Conservation (phyloP, 306 rosid genomes). For the Herpetospermum pedunculosum region DNA sequence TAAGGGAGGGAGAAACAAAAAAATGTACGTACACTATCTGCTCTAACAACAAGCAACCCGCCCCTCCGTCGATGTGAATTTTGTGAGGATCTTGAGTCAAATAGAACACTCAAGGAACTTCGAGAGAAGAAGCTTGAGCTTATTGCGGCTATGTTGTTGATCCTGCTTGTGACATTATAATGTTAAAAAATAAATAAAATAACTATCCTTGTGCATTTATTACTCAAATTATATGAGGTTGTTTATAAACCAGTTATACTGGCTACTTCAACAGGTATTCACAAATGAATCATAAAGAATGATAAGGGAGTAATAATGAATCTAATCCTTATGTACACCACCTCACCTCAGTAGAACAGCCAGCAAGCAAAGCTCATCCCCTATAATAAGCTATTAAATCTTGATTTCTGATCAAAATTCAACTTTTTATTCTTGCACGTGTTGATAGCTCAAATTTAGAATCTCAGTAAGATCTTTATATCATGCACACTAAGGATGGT, state of each 20-base stretch:
- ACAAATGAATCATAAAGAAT: background rate
- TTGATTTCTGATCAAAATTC: background rate
- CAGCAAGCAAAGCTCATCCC: background rate
- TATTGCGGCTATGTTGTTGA: slow-evolving; percentile 34
- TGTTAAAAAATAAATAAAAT: background rate
- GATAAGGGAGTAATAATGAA: background rate
- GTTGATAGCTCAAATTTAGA: background rate
- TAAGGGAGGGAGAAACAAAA: background rate
- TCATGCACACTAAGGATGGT: background rate
- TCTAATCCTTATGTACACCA: background rate
- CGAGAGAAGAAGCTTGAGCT: slow-evolving; percentile 51
- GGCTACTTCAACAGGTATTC: background rate
- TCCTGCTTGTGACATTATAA: slow-evolving; percentile 46
- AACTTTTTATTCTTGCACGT: background rate
- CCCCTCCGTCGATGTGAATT: slow-evolving; percentile 43
- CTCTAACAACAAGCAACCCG: slow-evolving; percentile 65
- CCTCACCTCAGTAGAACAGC: background rate
- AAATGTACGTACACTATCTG: slow-evolving; percentile 56
- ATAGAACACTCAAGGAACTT: slow-evolving; percentile 36
- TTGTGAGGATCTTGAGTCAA: slow-evolving; percentile 30
- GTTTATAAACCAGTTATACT: background rate
- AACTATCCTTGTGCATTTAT: background rate
- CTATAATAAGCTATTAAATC: background rate
- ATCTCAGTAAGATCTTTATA: background rate
- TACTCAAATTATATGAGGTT: background rate